These are phyloP conservation scores for Gymnopilus junonius DNA, from an alignment of 768 basidiomycete genomes.

Conservation along the genomic window DNA sequence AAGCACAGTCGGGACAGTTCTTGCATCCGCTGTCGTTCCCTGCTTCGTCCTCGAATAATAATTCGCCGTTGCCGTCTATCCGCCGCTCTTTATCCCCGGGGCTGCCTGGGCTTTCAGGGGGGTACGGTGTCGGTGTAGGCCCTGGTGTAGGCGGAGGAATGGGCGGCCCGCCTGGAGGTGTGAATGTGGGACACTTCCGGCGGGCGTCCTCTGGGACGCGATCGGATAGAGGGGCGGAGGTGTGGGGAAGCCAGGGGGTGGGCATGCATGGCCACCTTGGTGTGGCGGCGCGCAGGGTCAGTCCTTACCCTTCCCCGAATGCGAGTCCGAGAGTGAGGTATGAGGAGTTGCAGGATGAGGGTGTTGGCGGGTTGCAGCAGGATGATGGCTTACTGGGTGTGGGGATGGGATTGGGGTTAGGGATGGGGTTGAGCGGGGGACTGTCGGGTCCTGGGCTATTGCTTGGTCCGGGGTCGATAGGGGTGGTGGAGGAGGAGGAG, in stretches of 20 bases:
- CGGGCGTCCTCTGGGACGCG: conserved; percentile 47
- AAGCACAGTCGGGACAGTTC: not conserved
- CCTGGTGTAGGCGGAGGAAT: not conserved
- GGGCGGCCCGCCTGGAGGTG: conserved; percentile 1
- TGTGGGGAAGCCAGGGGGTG: conserved; percentile 25
- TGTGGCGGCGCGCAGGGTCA: conserved; percentile 37
- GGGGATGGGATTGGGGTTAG: conserved; percentile 10
- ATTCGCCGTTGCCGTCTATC: conserved; percentile 8
- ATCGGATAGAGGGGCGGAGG: conserved; percentile 42
- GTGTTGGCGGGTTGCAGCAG: conserved; percentile 5
- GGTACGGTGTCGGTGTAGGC: not conserved
- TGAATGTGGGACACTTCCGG: conserved; percentile 37
- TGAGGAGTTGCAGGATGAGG: conserved; percentile 48
- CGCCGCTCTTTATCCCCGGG: conserved; percentile 1
- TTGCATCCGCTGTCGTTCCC: conserved; percentile 11
- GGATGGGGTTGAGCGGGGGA: conserved; percentile 17
- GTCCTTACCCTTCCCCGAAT: conserved; percentile 72
- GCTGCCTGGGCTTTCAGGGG: not conserved
- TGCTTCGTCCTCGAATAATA: not conserved
- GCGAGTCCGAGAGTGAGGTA: conserved; percentile 63
- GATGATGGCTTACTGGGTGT: conserved; percentile 13
- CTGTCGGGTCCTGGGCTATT: conserved; percentile 6
- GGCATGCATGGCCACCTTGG: conserved; percentile 8
- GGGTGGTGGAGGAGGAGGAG: not conserved
- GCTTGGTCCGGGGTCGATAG: not conserved